These are phyloP conservation scores for Amphichorda felina DNA, from an alignment of 2,329 filamentous ascomycete genomes.

Conservation along the genomic window DNA sequence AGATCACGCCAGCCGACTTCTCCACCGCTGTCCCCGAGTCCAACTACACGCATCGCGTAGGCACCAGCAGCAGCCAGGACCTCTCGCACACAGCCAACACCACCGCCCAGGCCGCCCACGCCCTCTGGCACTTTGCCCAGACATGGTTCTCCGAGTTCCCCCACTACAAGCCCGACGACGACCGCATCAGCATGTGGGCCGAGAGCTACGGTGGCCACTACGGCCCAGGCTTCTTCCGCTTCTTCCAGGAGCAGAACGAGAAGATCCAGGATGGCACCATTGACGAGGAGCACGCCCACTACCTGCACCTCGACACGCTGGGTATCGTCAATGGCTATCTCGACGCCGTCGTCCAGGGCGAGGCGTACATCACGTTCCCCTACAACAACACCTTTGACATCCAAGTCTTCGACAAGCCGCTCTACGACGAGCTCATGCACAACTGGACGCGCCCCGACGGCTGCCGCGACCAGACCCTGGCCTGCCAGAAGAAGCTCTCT, in stretches of 20 bases:
- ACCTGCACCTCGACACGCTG: conserved; percentile 43
- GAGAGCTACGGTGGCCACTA: conserved; percentile 63
- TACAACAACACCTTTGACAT: conserved; percentile 53
- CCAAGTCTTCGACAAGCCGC: conserved; percentile 37
- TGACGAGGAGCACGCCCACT: conserved; percentile 30
- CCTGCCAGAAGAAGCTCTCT: conserved; percentile 36
- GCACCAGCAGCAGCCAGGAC: conserved; percentile 18
- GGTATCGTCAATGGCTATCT: conserved; percentile 62
- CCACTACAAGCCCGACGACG: conserved; percentile 38
- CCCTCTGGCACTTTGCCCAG: conserved; percentile 56
- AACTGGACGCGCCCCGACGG: conserved; percentile 24
- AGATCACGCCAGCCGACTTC: conserved; percentile 19
- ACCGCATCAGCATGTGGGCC: conserved; percentile 52
- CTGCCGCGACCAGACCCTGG: conserved; percentile 38
- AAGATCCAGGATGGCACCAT: conserved; percentile 19
- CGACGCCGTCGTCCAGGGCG: conserved; percentile 48
- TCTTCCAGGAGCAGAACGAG: conserved; percentile 52
- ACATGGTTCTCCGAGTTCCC: conserved; percentile 46
- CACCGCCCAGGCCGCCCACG: conserved; percentile 39
- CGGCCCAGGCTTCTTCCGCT: conserved; percentile 47
- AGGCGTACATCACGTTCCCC: conserved; percentile 43
- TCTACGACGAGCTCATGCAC: conserved; percentile 13
- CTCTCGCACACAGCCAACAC: conserved; percentile 28
- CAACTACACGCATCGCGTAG: conserved; percentile 23
- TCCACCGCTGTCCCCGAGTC: conserved; percentile 22